These are phyloP conservation scores for Taphrina deformans DNA, from an alignment of 1,139 yeast genomes.

Conservation along the genomic window DNA sequence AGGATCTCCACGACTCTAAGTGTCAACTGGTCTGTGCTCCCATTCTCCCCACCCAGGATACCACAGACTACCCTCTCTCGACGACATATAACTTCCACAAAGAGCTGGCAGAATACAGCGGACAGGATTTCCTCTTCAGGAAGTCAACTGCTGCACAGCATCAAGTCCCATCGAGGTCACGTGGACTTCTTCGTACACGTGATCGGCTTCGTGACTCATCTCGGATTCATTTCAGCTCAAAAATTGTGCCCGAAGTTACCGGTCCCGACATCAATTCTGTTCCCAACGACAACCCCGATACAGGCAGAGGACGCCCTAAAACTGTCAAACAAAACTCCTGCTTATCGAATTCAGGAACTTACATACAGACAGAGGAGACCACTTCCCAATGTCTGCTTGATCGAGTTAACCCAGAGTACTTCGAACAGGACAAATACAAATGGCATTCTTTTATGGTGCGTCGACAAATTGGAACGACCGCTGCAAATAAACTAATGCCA, in stretches of 20 bases:
- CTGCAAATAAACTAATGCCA: neutral
- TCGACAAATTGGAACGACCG: neutral
- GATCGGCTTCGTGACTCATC: conserved; percentile 13
- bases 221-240: conserved; percentile 10
- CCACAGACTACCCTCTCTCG: conserved; percentile 4
- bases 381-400: conserved; percentile 31
- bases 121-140: neutral
- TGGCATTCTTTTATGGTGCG: conserved; percentile 31
- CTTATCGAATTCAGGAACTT: neutral
- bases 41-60: conserved; percentile 3
- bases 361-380: neutral
- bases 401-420: conserved; percentile 26
- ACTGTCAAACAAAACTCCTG: conserved; percentile 1
- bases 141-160: neutral
- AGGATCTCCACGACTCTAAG: conserved; percentile 1
- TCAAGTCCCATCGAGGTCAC: neutral
- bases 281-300: neutral
- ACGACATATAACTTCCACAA: conserved; percentile 5
- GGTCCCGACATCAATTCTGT: neutral
- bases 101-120: neutral
- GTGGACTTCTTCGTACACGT: neutral
- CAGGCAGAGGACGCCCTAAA: neutral
- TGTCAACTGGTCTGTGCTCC: conserved; percentile 14
- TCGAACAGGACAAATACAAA: conserved; percentile 19
- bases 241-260: conserved; percentile 4